Evolutionary conservation across 495 filamentous ascomycete species (phyloP), one percentile per base, ranked within the genome.

Genomic region (Hypoxylon perforatum): DNA sequence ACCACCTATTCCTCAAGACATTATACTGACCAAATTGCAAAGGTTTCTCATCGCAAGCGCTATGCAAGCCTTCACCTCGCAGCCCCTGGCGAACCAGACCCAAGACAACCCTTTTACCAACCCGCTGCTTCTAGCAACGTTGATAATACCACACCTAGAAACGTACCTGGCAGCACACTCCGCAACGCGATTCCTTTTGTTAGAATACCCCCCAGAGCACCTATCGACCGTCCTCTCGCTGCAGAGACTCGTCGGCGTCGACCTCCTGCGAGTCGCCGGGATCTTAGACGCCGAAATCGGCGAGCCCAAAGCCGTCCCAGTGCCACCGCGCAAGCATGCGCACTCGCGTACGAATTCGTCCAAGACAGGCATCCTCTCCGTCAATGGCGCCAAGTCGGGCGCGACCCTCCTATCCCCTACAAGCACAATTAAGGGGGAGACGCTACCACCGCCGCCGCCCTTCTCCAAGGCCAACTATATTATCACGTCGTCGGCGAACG

Each of bases 201-300:
- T 84, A 35, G 81, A 84, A 55, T 84, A 82, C 44, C 76, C 80
- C 0, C 65, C 78, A 7, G 79, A 82, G 10, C 81, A 84, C 25
- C 71, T 84, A 9, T 36, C 75, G 6, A 84, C 80, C 12, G 67
- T 81, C 1, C 47, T 82, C 0, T 77, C 81, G 0, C 57, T 84
- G 10, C 80, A 81, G 33, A 61, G 73, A 22, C 69, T 84, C 21
- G 73, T 83, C 23, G 81, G 81, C 39, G 65, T 47, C 0, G 78
- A 80, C 46, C 45, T 78, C 30, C 65, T 84, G 45, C 78, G 75
- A 52, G 73, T 84, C n/a, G 80, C 74, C 3, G 76, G 77, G 2
- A 77, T 84, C 38, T 35, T 82, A 11, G 68, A 80, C 35, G 57
- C 75, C 8, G 74, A 76, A 14, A 63, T 65, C 25, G 44, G 50